Base-by-base conservation (phyloP, 495 filamentous ascomycete species). In the Hyaloscypha hepaticicola region DNA sequence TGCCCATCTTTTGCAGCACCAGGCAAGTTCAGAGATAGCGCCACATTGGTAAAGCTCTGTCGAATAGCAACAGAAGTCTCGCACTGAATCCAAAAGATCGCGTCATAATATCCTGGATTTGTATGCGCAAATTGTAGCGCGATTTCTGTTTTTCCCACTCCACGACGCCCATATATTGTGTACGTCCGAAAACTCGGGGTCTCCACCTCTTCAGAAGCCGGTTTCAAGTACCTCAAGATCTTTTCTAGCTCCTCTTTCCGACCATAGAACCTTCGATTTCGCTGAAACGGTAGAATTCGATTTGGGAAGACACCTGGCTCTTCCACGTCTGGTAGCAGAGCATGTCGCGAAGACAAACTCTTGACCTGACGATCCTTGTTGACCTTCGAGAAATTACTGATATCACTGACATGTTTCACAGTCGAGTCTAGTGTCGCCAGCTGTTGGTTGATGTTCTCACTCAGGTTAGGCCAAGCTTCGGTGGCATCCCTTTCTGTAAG, bases 1-100 rank as follows among this genome's bases (percentile, higher is more conserved):
- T 68, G 67, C 26, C 45, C 55, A 21, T 66, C 56, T 38, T 31
- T 45, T 22, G 65, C 56, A 14, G 58, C 60, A 22, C 68, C 57
- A n/a, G 66, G 61, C 21, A 72, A 28, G 25, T 64, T 65, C 8
- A 70, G 58, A 14, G 16, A 24, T 24, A 68, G 41, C 3, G 70
- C 68, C 5, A 68, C 51, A 53, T 72, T 55, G 2, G 68, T 67
- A 31, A 72, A 72, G 45, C 70, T 72, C 33, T 72, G 70, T 0
- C 60, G 60, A 55, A 72, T 65, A 9, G 70, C 61, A 1, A 66
- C 66, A 12, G 41, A 24, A 14, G 57, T 72, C 21, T 72, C 70
- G 11, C 64, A 56, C 7, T 59, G 57, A 19, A 69, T 34, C 67
- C 67, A 69, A 41, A 69, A 66, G 27, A 69, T 63, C 5, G 64